Percentiles rank a stretch among this genome's conserved stretches.
phyloP scores from a whole-genome alignment of 2,329 filamentous ascomycete species.

The Diaporthe sp. region DNA sequence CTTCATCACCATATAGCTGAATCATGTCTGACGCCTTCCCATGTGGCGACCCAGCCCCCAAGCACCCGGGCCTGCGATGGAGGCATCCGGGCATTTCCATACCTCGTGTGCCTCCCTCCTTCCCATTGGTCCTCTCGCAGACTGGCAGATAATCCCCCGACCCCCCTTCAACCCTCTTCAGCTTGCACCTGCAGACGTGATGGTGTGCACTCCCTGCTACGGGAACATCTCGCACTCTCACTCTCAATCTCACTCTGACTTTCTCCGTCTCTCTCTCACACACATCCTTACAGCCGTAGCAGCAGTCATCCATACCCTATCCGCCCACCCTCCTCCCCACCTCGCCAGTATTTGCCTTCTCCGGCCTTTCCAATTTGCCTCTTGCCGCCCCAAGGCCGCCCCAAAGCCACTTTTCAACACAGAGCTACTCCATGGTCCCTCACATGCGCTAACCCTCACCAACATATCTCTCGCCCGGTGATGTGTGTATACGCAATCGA shows the following conservation, averaged over 20 bases:
- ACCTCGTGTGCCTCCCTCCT: neutral
- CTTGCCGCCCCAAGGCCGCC: constrained; percentile 7
- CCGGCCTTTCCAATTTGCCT: constrained; percentile 19
- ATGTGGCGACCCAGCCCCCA: neutral
- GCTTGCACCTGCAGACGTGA: constrained; percentile 27
- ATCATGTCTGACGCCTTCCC: constrained; percentile 14
- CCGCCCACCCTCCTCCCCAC: neutral
- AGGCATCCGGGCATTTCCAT: constrained; percentile 9
- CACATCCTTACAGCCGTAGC: neutral
- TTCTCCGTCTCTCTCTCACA: neutral
- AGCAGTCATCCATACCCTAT: neutral
- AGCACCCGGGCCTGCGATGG: constrained; percentile 25
- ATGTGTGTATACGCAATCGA: neutral
- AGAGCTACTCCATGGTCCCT: neutral
- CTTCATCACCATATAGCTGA: neutral
- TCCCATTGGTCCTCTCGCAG: constrained; percentile 34
- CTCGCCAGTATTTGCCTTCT: constrained; percentile 9
- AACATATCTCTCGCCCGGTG: neutral
- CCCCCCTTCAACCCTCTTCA: constrained; percentile 14
- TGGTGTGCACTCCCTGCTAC: constrained; percentile 34
- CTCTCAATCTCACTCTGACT: no score
- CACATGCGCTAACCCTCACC: neutral
- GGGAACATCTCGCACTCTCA: neutral
- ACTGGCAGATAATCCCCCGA: neutral
- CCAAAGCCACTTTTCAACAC: neutral